Base-by-base conservation (phyloP, 2,329 filamentous ascomycete species). In the Ophiosphaerella korrae region DNA sequence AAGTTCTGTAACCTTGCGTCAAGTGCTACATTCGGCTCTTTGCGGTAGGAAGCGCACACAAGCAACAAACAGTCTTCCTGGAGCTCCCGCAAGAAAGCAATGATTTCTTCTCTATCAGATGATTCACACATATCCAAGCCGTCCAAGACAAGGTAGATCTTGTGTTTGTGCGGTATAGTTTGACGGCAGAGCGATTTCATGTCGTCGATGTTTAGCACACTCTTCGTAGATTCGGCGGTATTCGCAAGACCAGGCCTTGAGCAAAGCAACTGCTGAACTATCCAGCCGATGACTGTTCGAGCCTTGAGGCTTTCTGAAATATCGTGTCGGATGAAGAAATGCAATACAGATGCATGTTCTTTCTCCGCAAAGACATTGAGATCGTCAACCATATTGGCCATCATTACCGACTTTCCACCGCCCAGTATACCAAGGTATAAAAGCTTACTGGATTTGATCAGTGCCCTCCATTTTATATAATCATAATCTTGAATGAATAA, bases 381-480 rank as follows among this genome's bases (percentile, higher is more conserved):
- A 24, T 67, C 55, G 13, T 66, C 60, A 2, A 79, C 66, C 0
- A 80, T 69, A 46, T 78, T 80, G 1, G 77, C 76, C 9, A 79
- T 41, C 7, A 75, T 43, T 2, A 80, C 76, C 0, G 78, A 78
- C 49, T 80, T 80, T 0, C 77, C 77, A 0, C 72, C 74, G 3
- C 77, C 77, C 1, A 80, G 61, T 37, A 74, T 78, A 3, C 76
- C 77, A 7, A 44, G 64, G 32, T 62, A 73, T 0, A 77, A 1
- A 0, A 80, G 52, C 0, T 74, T 75, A 33, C 45, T 57, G 29
- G 67, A 61, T 24, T 44, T 21, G 16, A 44, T 9, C 21, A 35
- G 18, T 8, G 32, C 12, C 55, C 60, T 74, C 72, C 69, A 74
- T 3, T 57, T 42, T 33, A 51, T 36, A 42, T 74, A 74, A 41